Evolutionary conservation across 169 alveolate species (phyloP).

Genomic region (Blepharisma undulans): DNA sequence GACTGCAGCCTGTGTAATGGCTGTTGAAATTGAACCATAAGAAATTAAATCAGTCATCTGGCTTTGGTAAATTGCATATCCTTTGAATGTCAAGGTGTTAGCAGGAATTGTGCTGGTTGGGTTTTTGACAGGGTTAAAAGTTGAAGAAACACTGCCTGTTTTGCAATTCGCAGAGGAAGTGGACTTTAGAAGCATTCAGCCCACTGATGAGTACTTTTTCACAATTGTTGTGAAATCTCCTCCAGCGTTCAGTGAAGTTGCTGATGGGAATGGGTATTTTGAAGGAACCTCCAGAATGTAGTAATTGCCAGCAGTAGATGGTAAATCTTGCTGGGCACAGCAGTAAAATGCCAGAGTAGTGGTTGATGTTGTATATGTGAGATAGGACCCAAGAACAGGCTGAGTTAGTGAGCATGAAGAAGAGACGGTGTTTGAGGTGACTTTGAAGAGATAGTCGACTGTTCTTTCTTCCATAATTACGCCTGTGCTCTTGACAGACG

Average conservation of each 20-base stretch:
- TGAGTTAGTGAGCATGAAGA: neutral
- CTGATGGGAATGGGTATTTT: neutral
- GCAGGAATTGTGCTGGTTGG: neutral
- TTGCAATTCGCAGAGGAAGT: neutral
- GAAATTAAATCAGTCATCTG: neutral
- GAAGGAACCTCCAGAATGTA: conserved; percentile 1
- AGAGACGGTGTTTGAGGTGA: neutral
- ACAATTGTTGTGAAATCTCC: neutral
- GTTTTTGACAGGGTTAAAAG: neutral
- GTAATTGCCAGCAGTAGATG: neutral
- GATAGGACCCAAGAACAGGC: neutral
- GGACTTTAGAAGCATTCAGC: neutral
- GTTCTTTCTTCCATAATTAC: conserved; percentile 29
- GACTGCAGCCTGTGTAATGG: neutral
- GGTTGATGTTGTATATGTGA: neutral
- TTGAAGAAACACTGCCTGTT: neutral
- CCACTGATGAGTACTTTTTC: neutral
- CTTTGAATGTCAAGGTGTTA: neutral
- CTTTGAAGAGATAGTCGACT: neutral
- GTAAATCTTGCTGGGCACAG: neutral
- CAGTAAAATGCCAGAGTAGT: neutral
- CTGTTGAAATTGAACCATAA: neutral
- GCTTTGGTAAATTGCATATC: neutral
- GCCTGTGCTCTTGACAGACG: neutral
- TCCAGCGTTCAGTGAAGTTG: neutral